Evolutionary conservation across 208 protist genomes (phyloP), one percentile per base, ranked within the genome.

Genomic region (Strigomonas oncopelti): DNA sequence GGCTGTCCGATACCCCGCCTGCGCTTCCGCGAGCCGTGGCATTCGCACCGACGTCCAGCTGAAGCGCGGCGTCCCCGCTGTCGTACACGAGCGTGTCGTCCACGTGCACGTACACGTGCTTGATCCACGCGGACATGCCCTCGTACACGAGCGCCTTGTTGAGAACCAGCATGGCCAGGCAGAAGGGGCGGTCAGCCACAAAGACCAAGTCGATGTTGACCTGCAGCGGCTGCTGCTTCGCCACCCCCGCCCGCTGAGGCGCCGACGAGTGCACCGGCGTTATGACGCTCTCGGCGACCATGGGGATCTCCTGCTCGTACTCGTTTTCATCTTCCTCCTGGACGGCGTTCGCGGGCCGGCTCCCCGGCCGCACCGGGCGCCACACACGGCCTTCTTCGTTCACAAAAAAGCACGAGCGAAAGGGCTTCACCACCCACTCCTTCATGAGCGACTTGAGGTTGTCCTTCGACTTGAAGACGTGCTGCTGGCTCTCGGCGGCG

Each of bases 71-170:
- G 22, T 88, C 82, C 20, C 75, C 80, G 52, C 85, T 88, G 57
- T 86, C 81, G 61, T 77, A 91, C 13, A 91, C 66, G 16, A 88
- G 28, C 20, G 75, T 57, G 52, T 91, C 85, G 65, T 91, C 85
- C 75, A 88, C 71, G 32, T 63, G 63, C 3, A 91, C 67, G 46
- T 80, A 76, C 7, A 83, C 32, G 45, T 76, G 74, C 34, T 78
- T 74, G 48, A 85, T 75, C 85, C 85, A 91, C 32, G 77, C 80
- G 58, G 66, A 78, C 22, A 70, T 65, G 14, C 75, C 81, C 14
- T 71, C 65, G 18, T 67, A 65, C 11, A 87, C 78, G 14, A 90
- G 69, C n/a, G 81, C 67, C 4, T 36, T 48, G 61, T 80, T 77
- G 14, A 90, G 69, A 14, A 54, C 54, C 9, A 87, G 16, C 38